Base-by-base conservation (phyloP, 192 early-diverging fungal species). In the Entophlyctis luteolus region DNA sequence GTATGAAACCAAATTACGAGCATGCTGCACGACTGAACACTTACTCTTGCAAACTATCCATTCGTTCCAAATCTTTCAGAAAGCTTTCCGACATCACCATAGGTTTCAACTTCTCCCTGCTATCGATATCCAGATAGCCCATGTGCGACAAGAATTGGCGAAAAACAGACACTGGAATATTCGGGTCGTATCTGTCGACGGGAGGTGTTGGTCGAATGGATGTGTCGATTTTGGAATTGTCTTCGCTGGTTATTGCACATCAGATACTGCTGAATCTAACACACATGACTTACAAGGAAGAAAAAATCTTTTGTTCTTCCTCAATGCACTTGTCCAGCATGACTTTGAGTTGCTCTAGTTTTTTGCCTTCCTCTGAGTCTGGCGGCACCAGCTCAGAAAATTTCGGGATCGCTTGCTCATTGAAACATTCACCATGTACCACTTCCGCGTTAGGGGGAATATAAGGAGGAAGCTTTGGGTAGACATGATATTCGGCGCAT, bases 31-130 rank as follows among this genome's bases (percentile, higher is more conserved):
- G 48, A 42, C 20, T 3, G 4, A 10, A n/a, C 5, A 8, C 59
- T 79, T 74, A 87, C 88, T 90, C 90, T 52, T 84, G 81, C 28
- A 91, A 48, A 14, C 46, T 59, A 67, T 93, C 90, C 0, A 90
- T 59, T 52, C 72, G 73, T 49, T 86, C 79, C 16, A 92, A 65
- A 55, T 92, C 87, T 22, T 72, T 47, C 88, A 62, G 48, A 27
- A 90, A 48, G 2, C 66, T 69, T 28, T 91, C 88, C 2, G 87
- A 81, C 8, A 91, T 78, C n/a, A 65, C 68, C 29, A 93, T 58
- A 2, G 89, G 88, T 23, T 81, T 77, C 32, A 93, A 67, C 25
- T 79, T 80, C 12, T 78, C 74, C 32, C 84, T 72, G 48, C 79
- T 86, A 35, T 89, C 81, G 20, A 83, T 63, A 4, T 77, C 71